These are phyloP conservation scores for Fusarium udum DNA, from an alignment of 2,329 filamentous ascomycete species.

Conservation along the genomic window DNA sequence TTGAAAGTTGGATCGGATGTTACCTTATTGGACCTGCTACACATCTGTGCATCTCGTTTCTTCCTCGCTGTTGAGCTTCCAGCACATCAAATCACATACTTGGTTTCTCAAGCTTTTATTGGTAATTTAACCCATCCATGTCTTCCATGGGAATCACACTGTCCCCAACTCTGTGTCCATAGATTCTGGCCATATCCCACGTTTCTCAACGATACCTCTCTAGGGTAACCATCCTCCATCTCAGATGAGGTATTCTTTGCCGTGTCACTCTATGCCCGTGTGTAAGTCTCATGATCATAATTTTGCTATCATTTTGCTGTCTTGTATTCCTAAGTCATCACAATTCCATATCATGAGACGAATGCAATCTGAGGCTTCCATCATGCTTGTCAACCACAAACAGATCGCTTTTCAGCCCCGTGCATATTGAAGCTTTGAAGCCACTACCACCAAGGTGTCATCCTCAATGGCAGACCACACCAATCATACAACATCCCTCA, in stretches of 20 bases:
- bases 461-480: neutral
- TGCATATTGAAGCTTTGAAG: neutral
- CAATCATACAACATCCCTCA: conserved; percentile 6
- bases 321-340: neutral
- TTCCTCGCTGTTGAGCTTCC: neutral
- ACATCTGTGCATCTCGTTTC: neutral
- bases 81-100: neutral
- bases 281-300: neutral
- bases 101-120: neutral
- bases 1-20: neutral
- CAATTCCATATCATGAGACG: neutral
- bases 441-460: neutral
- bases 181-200: neutral
- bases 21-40: neutral
- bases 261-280: neutral
- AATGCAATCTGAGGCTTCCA: neutral
- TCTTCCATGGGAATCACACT: neutral
- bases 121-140: neutral
- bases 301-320: neutral
- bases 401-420: neutral
- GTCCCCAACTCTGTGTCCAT: neutral
- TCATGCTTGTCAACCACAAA: neutral
- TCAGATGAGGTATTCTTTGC: neutral
- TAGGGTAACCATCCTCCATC: neutral
- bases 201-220: neutral